Percentiles rank a stretch among this genome's conserved stretches.
phyloP scores from a whole-genome alignment of 192 early-diverging fungal genomes.

The Thamnidium elegans region DNA sequence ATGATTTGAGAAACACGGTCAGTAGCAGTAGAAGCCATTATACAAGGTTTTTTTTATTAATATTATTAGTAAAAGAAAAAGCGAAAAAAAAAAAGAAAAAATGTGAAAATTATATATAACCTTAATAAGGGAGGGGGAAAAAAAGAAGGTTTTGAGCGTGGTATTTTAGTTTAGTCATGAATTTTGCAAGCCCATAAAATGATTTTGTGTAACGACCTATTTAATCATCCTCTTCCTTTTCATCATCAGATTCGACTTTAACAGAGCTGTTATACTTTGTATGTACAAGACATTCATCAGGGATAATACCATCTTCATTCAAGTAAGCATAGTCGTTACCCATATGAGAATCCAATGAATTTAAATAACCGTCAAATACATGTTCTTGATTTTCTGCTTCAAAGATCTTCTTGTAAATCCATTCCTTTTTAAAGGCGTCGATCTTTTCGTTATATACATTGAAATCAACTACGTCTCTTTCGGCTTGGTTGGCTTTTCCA shows the following conservation, averaged over 20 bases:
- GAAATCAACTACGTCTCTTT: conserved; percentile 51
- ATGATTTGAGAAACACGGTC: conserved; percentile 30
- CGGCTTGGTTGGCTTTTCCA: conserved; percentile 17
- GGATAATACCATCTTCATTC: conserved; percentile 56
- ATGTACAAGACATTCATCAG: conserved; percentile 36
- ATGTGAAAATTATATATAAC: not conserved
- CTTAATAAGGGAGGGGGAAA: not conserved
- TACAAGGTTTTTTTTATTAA: too few species aligned
- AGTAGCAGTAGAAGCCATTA: conserved; percentile 1
- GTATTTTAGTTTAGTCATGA: conserved; percentile 10
- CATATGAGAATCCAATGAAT: conserved; percentile 53
- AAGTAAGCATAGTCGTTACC: conserved; percentile 60
- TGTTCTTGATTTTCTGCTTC: conserved; percentile 66
- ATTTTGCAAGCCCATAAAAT: not conserved
- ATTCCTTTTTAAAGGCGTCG: conserved; percentile 82
- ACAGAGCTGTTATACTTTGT: conserved; percentile 2
- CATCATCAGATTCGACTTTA: not conserved
- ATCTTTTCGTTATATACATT: conserved; percentile 63
- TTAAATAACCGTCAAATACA: conserved; percentile 64
- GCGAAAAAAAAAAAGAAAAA: not conserved
- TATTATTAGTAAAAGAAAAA: not conserved
- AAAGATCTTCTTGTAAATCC: conserved; percentile 80
- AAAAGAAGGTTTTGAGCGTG: not conserved
- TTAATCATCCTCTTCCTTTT: not conserved
- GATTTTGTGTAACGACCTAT: not conserved